phyloP scores from a whole-genome alignment of 805 yeast genomes.

The Scheffersomyces amazonensis region DNA sequence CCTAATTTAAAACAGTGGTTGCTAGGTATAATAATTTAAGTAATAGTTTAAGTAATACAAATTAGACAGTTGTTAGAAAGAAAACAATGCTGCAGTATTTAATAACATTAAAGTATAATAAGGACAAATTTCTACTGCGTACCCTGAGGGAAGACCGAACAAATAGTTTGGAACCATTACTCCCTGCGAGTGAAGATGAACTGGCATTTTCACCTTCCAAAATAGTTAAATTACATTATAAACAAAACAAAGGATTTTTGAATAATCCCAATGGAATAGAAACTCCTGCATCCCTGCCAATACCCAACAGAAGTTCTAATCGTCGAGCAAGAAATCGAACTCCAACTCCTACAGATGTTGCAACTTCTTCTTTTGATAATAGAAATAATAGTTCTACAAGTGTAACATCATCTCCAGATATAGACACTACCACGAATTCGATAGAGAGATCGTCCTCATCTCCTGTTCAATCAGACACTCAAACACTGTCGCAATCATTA shows the following conservation, averaged over 20 bases:
- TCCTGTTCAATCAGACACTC: background rate
- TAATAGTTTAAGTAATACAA: background rate
- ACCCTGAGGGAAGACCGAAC: too few species aligned
- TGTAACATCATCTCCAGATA: background rate
- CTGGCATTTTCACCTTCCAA: conserved; percentile 3
- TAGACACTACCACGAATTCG: too few species aligned
- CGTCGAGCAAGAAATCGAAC: conserved; percentile 2
- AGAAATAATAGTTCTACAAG: background rate
- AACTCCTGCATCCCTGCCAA: background rate
- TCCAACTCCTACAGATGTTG: conserved; percentile 1
- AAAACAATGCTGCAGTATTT: background rate
- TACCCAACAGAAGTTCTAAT: background rate
- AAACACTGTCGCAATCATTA: background rate
- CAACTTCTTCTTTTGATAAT: background rate
- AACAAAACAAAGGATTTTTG: conserved; percentile 4
- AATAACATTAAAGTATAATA: conserved; percentile 5
- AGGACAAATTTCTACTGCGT: conserved; percentile 3
- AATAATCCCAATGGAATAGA: background rate
- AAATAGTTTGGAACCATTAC: too few species aligned
- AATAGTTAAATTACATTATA: conserved; percentile 9
- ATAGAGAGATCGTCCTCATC: background rate
- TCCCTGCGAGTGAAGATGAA: background rate
- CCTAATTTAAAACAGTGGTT: background rate
- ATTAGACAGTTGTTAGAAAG: background rate
- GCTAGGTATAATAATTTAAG: too few species aligned